Percentiles rank a stretch among this genome's conserved stretches.
These are phyloP conservation scores for Yarrowia sp. DNA, from an alignment of 805 yeast genomes.

Conservation along the genomic window DNA sequence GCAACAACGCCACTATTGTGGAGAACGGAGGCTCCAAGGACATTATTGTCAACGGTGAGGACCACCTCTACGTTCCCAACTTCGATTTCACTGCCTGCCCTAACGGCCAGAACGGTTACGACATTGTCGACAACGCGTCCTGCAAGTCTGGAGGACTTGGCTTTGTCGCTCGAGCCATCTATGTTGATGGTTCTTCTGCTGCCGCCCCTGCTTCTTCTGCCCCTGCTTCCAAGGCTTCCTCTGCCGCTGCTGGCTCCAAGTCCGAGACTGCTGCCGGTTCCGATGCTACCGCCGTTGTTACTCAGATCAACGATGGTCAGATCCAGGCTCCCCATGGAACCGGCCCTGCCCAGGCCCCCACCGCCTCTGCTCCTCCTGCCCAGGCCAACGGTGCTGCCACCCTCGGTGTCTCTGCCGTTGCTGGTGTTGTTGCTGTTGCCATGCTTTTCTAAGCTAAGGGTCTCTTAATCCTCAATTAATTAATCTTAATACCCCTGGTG, in stretches of 20 bases:
- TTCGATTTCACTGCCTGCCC: constrained; percentile 7
- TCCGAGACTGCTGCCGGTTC: neutral
- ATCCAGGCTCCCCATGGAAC: constrained; percentile 2
- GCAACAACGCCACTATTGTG: neutral
- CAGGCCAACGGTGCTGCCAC: constrained; percentile 22
- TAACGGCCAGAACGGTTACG: neutral
- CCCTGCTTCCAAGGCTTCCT: neutral
- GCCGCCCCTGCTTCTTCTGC: neutral
- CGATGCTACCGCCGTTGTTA: neutral
- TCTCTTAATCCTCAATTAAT: neutral
- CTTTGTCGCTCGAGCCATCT: neutral
- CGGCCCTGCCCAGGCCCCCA: constrained; percentile 1
- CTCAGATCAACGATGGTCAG: constrained; percentile 22
- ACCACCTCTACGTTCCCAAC: constrained; percentile 16
- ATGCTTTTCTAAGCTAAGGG: constrained; percentile 20
- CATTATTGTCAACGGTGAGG: neutral
- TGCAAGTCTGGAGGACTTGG: neutral
- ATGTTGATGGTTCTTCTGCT: neutral
- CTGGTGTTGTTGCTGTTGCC: constrained; percentile 20
- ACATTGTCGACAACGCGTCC: neutral
- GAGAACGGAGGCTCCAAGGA: neutral
- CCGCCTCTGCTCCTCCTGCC: neutral
- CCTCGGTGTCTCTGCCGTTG: constrained; percentile 13
- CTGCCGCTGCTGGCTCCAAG: neutral
- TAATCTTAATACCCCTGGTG: neutral